These are phyloP conservation scores for Paspalum notatum DNA, from an alignment of 176 grass and related monocot genomes.

Conservation along the genomic window DNA sequence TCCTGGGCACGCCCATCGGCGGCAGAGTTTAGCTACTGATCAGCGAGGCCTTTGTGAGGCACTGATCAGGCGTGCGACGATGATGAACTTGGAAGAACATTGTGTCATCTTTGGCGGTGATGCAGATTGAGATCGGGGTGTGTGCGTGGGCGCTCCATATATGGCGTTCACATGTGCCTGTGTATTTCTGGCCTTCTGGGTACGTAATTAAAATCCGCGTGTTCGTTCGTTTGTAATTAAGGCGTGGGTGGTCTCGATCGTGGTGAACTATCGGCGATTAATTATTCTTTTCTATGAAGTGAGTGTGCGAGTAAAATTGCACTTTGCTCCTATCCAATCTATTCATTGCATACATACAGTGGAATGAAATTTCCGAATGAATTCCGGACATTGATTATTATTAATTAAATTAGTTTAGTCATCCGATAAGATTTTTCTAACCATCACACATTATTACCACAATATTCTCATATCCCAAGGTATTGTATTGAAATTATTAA, in stretches of 20 bases:
- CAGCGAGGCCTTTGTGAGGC: background rate
- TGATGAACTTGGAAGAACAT: background rate
- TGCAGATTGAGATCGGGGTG: background rate
- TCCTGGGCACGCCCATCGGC: background rate
- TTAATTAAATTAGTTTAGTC: too few species aligned
- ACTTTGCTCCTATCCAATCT: background rate
- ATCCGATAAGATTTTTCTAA: background rate
- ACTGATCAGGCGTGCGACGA: too few species aligned
- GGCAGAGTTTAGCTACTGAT: background rate
- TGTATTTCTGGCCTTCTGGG: background rate
- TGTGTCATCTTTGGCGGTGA: constrained; percentile 26
- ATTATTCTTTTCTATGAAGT: too few species aligned
- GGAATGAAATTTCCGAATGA: background rate
- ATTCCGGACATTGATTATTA: background rate
- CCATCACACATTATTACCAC: too few species aligned
- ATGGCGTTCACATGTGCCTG: background rate
- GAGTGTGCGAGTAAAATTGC: background rate
- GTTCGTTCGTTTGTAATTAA: background rate
- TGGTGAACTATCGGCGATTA: background rate
- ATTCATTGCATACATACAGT: too few species aligned
- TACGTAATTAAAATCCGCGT: background rate
- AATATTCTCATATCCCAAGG: too few species aligned
- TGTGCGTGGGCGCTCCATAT: background rate
- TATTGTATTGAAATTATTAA: too few species aligned
- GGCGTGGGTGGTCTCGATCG: background rate